Percentiles rank a stretch among this genome's conserved stretches.
phyloP scores from a whole-genome alignment of 2,329 filamentous ascomycete species.

The Penicillium sclerotiorum region DNA sequence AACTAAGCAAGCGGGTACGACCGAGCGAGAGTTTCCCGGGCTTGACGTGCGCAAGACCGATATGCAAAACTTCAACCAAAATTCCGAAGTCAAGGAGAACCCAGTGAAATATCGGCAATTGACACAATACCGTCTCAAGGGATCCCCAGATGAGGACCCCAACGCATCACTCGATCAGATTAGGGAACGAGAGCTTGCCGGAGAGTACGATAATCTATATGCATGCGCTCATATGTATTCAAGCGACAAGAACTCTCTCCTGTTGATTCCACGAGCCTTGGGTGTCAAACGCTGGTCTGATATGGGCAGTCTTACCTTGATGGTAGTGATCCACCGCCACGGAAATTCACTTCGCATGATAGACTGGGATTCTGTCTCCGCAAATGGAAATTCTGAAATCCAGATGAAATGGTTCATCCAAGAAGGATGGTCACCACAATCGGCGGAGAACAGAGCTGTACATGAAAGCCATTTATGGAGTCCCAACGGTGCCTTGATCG shows the following conservation, averaged over 20 bases:
- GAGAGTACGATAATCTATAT: conserved; percentile 55
- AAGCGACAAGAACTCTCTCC: conserved; percentile 58
- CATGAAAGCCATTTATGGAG: conserved; percentile 53
- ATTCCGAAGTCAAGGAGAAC: conserved; percentile 25
- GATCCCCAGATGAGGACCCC: conserved; percentile 39
- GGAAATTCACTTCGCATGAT: conserved; percentile 46
- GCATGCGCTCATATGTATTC: conserved; percentile 61
- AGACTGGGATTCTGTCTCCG: conserved; percentile 31
- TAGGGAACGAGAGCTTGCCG: conserved; percentile 31
- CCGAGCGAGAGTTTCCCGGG: conserved; percentile 40
- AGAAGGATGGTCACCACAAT: conserved; percentile 51
- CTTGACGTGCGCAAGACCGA: conserved; percentile 56
- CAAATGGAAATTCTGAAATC: conserved; percentile 17
- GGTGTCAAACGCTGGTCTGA: conserved; percentile 43
- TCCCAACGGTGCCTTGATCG: conserved; percentile 47
- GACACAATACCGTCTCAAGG: conserved; percentile 50
- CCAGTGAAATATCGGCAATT: conserved; percentile 47
- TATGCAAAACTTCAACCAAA: conserved; percentile 53
- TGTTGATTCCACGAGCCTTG: conserved; percentile 55
- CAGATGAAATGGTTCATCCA: conserved; percentile 52
- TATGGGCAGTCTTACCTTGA: conserved; percentile 53
- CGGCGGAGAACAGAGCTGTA: conserved; percentile 48
- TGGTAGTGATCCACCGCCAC: conserved; percentile 51
- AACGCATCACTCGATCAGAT: conserved; percentile 16
- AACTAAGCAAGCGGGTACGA: conserved; percentile 28